Percentiles rank a stretch among this genome's conserved stretches.
Evolutionary conservation across 805 yeast genomes (phyloP).

Genomic region (Ascoidea asiatica): DNA sequence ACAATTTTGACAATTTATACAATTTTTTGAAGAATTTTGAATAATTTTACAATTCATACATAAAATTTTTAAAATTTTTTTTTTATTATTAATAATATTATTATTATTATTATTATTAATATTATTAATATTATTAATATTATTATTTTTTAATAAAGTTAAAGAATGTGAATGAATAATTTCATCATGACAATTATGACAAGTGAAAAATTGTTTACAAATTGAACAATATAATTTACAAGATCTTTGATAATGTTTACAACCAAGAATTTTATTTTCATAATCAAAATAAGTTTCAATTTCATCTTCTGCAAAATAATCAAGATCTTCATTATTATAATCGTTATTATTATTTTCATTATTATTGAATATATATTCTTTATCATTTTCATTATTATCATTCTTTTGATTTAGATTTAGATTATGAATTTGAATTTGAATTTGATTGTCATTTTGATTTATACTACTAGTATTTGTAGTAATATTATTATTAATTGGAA

Average conservation of each 20-base stretch:
- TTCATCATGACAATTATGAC: slow-evolving; percentile 80
- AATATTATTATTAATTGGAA: too few relatives aligned
- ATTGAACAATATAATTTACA: slow-evolving; percentile 74
- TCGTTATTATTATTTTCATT: slow-evolving; percentile 11
- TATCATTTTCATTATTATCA: neutral
- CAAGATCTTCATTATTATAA: slow-evolving; percentile 21
- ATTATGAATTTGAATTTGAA: neutral
- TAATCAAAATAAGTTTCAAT: slow-evolving; percentile 31
- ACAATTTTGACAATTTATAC: slow-evolving; percentile 51
- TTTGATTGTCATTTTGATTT: too few relatives aligned
- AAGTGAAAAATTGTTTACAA: slow-evolving; percentile 65
- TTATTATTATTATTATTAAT: too few relatives aligned
- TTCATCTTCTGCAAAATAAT: slow-evolving; percentile 33
- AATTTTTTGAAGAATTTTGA: slow-evolving; percentile 59
- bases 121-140: too few relatives aligned
- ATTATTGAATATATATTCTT: slow-evolving; percentile 10
- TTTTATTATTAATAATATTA: too few relatives aligned
- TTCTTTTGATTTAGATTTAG: neutral
- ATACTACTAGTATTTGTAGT: neutral
- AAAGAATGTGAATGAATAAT: slow-evolving; percentile 40
- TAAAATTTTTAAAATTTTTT: slow-evolving; percentile 50
- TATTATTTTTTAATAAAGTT: slow-evolving; percentile 9
- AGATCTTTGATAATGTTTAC: slow-evolving; percentile 70
- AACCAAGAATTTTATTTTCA: slow-evolving; percentile 43
- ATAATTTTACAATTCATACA: slow-evolving; percentile 74